Evolutionary conservation across 345 rosid genomes (phyloP).

Genomic region (Aethionema arabicum): DNA sequence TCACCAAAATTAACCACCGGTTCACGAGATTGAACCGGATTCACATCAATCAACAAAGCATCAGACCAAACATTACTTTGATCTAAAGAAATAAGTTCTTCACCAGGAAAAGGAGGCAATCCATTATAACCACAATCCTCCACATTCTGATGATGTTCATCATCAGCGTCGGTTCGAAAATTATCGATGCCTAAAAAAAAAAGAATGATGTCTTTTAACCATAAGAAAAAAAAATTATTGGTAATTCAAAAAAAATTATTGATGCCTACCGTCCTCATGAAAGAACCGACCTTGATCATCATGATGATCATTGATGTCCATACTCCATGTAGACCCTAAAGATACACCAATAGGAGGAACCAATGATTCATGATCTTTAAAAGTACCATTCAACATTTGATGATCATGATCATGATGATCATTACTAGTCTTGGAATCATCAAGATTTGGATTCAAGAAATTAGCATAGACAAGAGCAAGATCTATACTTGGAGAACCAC

Average conservation of each 20-base stretch:
- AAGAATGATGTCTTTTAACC: too few species aligned
- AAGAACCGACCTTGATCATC: too few species aligned
- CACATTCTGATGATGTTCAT: slow-evolving; percentile 9
- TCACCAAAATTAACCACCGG: slow-evolving; percentile 33
- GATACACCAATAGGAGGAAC: slow-evolving; percentile 14
- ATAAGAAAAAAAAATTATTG: too few species aligned
- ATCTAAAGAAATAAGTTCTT: slow-evolving; percentile 36
- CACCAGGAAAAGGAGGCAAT: slow-evolving; percentile 43
- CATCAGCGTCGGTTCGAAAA: neutral
- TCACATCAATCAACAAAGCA: slow-evolving; percentile 29
- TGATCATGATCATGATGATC: neutral
- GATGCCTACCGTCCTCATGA: too few species aligned
- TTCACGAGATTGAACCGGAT: slow-evolving; percentile 28
- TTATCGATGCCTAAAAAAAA: too few species aligned
- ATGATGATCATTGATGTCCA: slow-evolving; percentile 23
- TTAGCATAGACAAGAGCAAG: slow-evolving; percentile 42
- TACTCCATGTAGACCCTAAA: slow-evolving; percentile 30
- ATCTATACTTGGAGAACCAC: slow-evolving; percentile 32
- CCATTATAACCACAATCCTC: slow-evolving; percentile 37
- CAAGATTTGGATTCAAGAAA: slow-evolving; percentile 35
- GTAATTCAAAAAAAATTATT: too few species aligned
- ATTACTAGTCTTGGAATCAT: neutral
- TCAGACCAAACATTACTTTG: slow-evolving; percentile 34
- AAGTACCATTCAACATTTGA: neutral
- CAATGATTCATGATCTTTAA: neutral